Evolutionary conservation across 495 filamentous ascomycete genomes (phyloP).

Genomic region (Clohesyomyces aquaticus): DNA sequence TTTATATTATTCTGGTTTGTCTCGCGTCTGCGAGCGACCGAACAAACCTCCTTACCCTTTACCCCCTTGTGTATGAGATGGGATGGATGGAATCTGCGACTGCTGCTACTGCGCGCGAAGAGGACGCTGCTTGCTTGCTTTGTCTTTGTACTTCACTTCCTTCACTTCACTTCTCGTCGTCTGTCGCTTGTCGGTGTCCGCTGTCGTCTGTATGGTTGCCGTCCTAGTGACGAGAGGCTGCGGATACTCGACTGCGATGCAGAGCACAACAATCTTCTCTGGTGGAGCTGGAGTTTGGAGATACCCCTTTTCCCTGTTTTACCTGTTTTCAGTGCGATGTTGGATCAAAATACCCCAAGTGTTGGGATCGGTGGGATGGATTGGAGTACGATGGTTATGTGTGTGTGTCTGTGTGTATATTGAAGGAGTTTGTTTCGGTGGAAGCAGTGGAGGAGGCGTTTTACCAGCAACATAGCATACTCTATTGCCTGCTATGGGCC

Average conservation of each 20-base stretch:
- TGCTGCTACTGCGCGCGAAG: not conserved
- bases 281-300: constrained; percentile 41
- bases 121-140: constrained; percentile 3
- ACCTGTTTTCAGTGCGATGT: constrained; percentile 5
- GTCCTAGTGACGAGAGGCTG: constrained; percentile 3
- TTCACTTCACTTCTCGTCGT: not conserved
- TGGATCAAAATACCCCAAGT: not conserved
- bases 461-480: no score
- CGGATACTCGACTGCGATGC: not conserved
- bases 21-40: no score
- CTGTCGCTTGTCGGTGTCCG: constrained; percentile 4
- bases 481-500: no score
- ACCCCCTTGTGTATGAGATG: not conserved
- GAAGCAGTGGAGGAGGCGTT: no score
- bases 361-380: not conserved
- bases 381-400: not conserved
- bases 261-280: constrained; percentile 32
- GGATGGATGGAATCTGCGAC: not conserved
- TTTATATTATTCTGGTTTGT: no score
- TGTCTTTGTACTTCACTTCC: not conserved
- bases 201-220: not conserved
- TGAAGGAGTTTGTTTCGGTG: no score
- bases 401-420: no score
- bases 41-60: not conserved
- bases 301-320: constrained; percentile 36